Base-by-base conservation (phyloP, 306 rosid genomes). In the Sicyos baderoa region DNA sequence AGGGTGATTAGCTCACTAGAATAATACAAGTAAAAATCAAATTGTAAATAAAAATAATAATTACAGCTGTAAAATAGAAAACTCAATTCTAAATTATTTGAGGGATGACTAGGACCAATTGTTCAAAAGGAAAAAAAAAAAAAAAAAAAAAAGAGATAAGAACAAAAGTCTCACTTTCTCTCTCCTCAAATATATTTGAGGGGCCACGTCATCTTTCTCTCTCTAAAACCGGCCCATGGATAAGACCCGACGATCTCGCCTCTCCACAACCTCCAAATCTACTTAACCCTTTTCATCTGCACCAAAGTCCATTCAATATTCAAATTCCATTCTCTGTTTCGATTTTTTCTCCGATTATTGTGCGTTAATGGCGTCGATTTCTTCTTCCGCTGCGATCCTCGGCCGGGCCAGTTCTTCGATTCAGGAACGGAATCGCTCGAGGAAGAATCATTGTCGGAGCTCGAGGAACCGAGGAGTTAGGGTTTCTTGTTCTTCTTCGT, bases 331-430 rank as follows among this genome's bases (percentile, higher is more conserved):
- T 19, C 27, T 3, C 3, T 7, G 3, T 11, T 5, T 54, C 4
- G 58, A 1, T 19, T 35, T 35, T 9, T 12, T 23, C 5, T 61
- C 19, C 1, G 16, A 22, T n/a, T n/a, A 10, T 37, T 2, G 5
- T 9, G 44, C 0, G 44, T 4, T 37, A 14, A 86, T 85, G 94
- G 80, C 86, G 14, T 81, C 90, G 51, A 78, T 64, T 18, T 11
- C 84, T 7, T 75, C 82, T 79, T 75, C 82, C 78, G 75, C 86
- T 72, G 94, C 86, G 4, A 14, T 85, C 35, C 59, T 88, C 67
- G 82, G 87, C 52, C 83, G 88, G 0, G 80, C 71, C 42, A 79
- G 77, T 21, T 80, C 79, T n/a, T 80, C 89, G 9, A 3, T 35
- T 3, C 29, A 25, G 29, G 3, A 25, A 25, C 75, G 18, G 29